Base-by-base conservation (phyloP, 129 eudicot species). In the Chrysanthemum makinoi region DNA sequence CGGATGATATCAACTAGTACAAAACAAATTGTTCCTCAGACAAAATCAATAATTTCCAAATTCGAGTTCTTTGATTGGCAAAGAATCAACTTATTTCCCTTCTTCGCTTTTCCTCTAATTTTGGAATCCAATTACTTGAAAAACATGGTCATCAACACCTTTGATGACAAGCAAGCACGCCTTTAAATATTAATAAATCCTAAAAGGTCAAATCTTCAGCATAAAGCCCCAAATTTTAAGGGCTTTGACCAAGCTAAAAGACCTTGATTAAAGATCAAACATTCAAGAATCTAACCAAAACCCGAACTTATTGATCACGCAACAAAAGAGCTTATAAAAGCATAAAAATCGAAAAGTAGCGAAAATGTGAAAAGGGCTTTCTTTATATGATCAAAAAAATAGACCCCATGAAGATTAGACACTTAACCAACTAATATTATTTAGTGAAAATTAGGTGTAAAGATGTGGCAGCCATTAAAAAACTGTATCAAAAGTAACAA, bases 381-480 rank as follows among this genome's bases (percentile, higher is more conserved):
- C 24, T 30, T 76, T 28, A 60, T 43, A 58, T 68, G 69, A 69
- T 76, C 75, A 60, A 76, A 33, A 76, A 50, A 60, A 67, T 43
- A 76, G 63, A 56, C 75, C 75, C 69, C 63, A 68, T 12, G 61
- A 33, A 69, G 80, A 68, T 75, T 47, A 68, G 60, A 68, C 68
- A 56, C 66, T 57, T 56, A 59, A 55, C 75, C 64, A 69, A 57
- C 70, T 19, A 68, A 76, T 69, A 59, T 50, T 60, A 76, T 69
- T 55, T 8, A 50, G 62, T 50, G 0, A 67, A 61, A 46, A 69
- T 69, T 76, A 76, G 80, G 80, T 76, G 75, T 10, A 76, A 76
- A 69, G 80, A 52, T 68, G 51, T 59, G 69, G 69, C 69, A 59
- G 69, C 80, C 80, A 76, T 68, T 76, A 68, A 4, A 69, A 68